These are phyloP conservation scores for Mesembryanthemum crystallinum DNA, from an alignment of 148 eudicot species.

Conservation along the genomic window DNA sequence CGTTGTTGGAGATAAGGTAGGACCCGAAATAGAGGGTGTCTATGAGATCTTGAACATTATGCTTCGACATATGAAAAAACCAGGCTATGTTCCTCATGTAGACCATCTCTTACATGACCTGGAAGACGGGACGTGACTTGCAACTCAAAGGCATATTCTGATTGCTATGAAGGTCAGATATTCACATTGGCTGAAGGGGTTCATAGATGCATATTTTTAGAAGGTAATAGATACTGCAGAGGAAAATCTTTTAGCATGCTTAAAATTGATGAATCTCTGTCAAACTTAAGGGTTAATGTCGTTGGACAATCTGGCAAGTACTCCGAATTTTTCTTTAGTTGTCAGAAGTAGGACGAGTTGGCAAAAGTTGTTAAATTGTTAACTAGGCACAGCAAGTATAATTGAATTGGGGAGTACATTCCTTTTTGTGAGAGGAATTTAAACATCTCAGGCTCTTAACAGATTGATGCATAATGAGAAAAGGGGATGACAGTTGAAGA, in stretches of 20 bases:
- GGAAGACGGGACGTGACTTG: slow-evolving; percentile 28
- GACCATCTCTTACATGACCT: slow-evolving; percentile 30
- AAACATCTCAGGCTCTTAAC: no score
- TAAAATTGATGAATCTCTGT: not conserved
- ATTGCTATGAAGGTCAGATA: not conserved
- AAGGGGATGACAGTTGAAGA: no score
- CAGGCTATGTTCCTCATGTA: slow-evolving; percentile 31
- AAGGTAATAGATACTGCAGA: not conserved
- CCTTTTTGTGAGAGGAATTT: no score
- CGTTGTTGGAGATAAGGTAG: slow-evolving; percentile 66
- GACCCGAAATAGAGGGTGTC: slow-evolving; percentile 46
- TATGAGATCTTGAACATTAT: slow-evolving; percentile 45
- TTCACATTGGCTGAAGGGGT: not conserved
- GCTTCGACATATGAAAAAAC: slow-evolving; percentile 48
- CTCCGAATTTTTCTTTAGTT: not conserved
- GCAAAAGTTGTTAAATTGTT: no score
- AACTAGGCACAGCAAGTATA: no score
- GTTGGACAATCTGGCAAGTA: not conserved
- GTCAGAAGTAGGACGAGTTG: no score
- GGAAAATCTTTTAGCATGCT: not conserved
- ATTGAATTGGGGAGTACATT: no score
- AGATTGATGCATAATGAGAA: no score
- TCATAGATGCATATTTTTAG: not conserved
- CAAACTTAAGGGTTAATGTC: not conserved
- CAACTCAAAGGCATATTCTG: not conserved